phyloP scores from a whole-genome alignment of 1,284 basidiomycete genomes.

The Sporisorium exsertum region DNA sequence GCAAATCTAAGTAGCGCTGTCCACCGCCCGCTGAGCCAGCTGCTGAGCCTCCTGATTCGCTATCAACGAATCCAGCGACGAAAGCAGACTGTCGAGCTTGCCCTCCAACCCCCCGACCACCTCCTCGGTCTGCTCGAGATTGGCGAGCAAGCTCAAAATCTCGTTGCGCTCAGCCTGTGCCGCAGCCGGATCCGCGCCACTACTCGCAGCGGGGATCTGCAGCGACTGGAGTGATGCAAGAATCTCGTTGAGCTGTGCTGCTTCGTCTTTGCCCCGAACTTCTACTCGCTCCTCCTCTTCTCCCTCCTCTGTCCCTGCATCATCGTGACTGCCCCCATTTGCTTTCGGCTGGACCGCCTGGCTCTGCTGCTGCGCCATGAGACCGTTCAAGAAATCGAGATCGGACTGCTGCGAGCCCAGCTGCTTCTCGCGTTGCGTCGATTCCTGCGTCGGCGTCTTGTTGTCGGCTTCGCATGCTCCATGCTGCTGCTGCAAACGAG shows the following conservation, averaged over 20 bases:
- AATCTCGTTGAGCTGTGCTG: conserved; percentile 44
- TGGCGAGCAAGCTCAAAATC: conserved; percentile 42
- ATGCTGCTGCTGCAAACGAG: conserved; percentile 21
- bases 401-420: conserved; percentile 35
- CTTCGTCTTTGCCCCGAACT: conserved; percentile 23
- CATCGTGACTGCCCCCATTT: conserved; percentile 8
- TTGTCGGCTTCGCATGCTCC: conserved; percentile 7
- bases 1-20: conserved; percentile 18
- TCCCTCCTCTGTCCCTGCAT: background rate
- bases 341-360: conserved; percentile 2
- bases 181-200: conserved; percentile 25
- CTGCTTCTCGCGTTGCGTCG: conserved; percentile 22
- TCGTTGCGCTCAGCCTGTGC: conserved; percentile 36
- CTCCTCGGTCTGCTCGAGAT: conserved; percentile 49
- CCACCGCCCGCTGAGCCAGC: conserved; percentile 27
- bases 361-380: conserved; percentile 34
- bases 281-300: background rate
- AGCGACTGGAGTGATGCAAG: conserved; percentile 42
- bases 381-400: conserved; percentile 42
- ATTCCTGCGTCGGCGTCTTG: conserved; percentile 45
- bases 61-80: conserved; percentile 40
- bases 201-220: conserved; percentile 38
- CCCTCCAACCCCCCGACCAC: conserved; percentile 45
- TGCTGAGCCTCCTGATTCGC: conserved; percentile 45
- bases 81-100: conserved; percentile 39